Conservation (phyloP, 2,329 filamentous ascomycete species). For the Aureobasidium lini region DNA sequence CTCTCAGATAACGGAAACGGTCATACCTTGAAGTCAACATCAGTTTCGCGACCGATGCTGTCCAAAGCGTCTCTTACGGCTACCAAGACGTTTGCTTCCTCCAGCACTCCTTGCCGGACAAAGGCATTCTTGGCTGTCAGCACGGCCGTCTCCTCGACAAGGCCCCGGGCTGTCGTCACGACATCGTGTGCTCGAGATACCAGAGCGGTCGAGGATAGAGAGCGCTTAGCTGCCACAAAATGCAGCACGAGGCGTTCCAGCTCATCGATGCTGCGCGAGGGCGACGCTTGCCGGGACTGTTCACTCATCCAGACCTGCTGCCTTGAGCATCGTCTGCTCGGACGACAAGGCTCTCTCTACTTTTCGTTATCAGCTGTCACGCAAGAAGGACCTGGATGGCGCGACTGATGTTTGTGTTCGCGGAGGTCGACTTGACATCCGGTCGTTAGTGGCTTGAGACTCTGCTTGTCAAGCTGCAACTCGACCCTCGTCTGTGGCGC, state of each 20-base stretch:
- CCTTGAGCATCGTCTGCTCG: slow-evolving; percentile 2
- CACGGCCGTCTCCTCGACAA: slow-evolving; percentile 71
- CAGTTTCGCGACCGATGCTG: slow-evolving; percentile 34
- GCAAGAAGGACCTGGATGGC: slow-evolving; percentile 7
- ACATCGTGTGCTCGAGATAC: slow-evolving; percentile 84
- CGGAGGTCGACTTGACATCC: background rate
- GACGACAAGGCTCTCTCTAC: background rate
- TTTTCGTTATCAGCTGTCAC: background rate
- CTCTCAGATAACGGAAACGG: background rate
- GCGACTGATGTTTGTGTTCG: background rate
- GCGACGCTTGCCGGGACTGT: slow-evolving; percentile 34
- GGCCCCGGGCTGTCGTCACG: slow-evolving; percentile 64
- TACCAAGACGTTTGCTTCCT: slow-evolving; percentile 37
- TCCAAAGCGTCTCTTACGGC: slow-evolving; percentile 37
- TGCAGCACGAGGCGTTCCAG: slow-evolving; percentile 77
- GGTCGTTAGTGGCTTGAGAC: slow-evolving; percentile 3
- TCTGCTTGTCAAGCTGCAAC: background rate
- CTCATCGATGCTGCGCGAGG: slow-evolving; percentile 33
- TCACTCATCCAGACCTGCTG: slow-evolving; percentile 14
- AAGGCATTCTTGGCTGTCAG: slow-evolving; percentile 48
- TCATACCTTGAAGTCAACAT: slow-evolving; percentile 37
- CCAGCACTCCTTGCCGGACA: slow-evolving; percentile 34
- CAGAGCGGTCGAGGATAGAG: slow-evolving; percentile 67
- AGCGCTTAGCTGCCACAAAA: slow-evolving; percentile 79
- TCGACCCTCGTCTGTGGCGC: background rate